A percentile compares a stretch with the other conserved stretches of the same genome.
phyloP scores from a whole-genome alignment of 177 flowering plant species.

The Vitis hybrid region DNA sequence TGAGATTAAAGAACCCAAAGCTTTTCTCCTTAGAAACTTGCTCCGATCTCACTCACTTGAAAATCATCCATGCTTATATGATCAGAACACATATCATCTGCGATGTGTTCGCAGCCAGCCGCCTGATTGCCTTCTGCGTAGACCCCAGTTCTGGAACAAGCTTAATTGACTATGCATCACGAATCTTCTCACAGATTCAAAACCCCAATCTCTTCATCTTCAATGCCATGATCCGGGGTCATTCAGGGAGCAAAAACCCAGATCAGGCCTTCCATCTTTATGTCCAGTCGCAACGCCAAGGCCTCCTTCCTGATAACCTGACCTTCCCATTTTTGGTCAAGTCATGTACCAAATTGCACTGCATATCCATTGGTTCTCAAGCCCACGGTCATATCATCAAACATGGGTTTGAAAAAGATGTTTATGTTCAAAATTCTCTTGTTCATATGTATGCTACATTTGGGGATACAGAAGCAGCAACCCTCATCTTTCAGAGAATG shows the following conservation, averaged over 20 bases:
- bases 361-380: constrained; percentile 16
- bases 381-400: constrained; percentile 23
- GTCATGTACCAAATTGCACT: constrained; percentile 23
- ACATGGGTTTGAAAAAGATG: constrained; percentile 25
- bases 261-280: constrained; percentile 19
- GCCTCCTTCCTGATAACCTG: constrained; percentile 26
- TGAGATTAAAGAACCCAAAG: constrained; percentile 24
- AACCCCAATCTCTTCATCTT: constrained; percentile 31
- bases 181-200: constrained; percentile 24
- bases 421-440: constrained; percentile 30
- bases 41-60: constrained; percentile 20
- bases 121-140: constrained; percentile 23
- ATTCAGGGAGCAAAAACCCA: constrained; percentile 25
- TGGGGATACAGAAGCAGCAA: constrained; percentile 23
- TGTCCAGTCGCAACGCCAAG: constrained; percentile 5
- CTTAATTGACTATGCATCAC: constrained; percentile 22
- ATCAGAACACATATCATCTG: constrained; percentile 26
- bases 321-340: constrained; percentile 31
- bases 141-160: constrained; percentile 8
- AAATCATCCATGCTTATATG: constrained; percentile 34
- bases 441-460: constrained; percentile 28
- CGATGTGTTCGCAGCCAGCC: constrained; percentile 29
- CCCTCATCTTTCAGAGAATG: constrained; percentile 15
- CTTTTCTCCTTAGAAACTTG: constrained; percentile 23
- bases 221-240: constrained; percentile 31